Evolutionary conservation across 208 protist genomes (phyloP).

Genomic region (Blechomonas ayalai): DNA sequence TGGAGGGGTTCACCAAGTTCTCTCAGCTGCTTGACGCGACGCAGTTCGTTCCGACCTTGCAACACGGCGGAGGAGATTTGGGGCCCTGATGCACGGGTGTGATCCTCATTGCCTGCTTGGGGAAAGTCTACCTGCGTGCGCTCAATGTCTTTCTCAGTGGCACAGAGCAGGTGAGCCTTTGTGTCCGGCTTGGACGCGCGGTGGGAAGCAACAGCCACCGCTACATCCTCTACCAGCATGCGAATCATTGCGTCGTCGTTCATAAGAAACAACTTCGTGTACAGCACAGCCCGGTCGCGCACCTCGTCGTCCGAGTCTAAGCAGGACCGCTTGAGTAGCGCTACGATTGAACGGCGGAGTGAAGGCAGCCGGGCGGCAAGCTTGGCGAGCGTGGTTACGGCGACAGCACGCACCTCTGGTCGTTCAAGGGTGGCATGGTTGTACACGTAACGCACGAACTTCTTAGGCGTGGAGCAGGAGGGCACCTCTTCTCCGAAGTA

Average conservation of each 20-base stretch:
- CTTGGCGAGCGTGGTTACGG: conserved; percentile 96
- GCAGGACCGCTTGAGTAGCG: conserved; percentile 88
- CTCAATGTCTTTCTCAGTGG: conserved; percentile 1
- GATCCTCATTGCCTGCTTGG: not conserved
- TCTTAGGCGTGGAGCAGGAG: conserved; percentile 62
- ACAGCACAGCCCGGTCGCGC: conserved; percentile 95
- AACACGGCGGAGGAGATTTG: conserved; percentile 31
- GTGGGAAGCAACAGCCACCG: conserved; percentile 31
- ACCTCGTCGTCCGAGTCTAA: conserved; percentile 98
- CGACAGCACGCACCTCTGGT: conserved; percentile 91
- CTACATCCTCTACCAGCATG: conserved; percentile 63
- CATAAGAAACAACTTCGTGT: conserved; percentile 79
- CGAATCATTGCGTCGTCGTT: conserved; percentile 63
- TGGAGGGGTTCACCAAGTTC: conserved; percentile 61
- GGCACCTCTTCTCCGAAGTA: conserved; percentile 96
- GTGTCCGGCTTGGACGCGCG: conserved; percentile 14
- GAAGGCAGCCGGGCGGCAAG: conserved; percentile 88
- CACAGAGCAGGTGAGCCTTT: conserved; percentile 17
- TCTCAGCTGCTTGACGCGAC: conserved; percentile 49
- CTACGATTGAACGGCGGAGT: conserved; percentile 84
- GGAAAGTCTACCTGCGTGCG: not conserved
- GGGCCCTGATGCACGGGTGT: not conserved
- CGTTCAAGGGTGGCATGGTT: conserved; percentile 95
- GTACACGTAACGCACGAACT: conserved; percentile 96
- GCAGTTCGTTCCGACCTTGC: conserved; percentile 61